phyloP scores from a whole-genome alignment of 2,329 filamentous ascomycete genomes.

The Xenoacremonium recifei region DNA sequence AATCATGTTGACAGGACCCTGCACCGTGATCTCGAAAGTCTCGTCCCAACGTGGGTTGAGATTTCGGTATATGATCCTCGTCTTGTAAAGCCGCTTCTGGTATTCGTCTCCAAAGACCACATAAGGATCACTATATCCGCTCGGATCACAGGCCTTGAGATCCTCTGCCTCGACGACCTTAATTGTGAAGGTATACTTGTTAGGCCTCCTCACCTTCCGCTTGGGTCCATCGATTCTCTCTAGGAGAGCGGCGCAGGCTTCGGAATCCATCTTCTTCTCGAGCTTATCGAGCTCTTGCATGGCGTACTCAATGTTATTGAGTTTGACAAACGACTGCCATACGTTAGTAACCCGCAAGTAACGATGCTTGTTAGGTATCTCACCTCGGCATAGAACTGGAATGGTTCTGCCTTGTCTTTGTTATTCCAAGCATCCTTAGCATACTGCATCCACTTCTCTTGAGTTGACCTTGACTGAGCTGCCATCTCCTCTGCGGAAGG shows the following conservation, averaged over 20 bases:
- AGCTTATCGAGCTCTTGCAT: conserved; percentile 89
- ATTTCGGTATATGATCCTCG: conserved; percentile 83
- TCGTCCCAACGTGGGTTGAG: conserved; percentile 97
- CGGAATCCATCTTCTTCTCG: conserved; percentile 86
- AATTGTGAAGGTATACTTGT: conserved; percentile 96
- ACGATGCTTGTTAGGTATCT: conserved; percentile 26
- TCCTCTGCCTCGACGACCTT: conserved; percentile 98
- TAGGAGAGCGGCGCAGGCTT: conserved; percentile 82
- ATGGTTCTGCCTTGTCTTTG: conserved; percentile 92
- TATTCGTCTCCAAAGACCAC: conserved; percentile 97
- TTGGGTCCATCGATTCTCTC: conserved; percentile 70
- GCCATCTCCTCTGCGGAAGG: conserved; percentile 84
- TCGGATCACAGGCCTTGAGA: conserved; percentile 95
- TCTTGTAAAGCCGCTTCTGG: conserved; percentile 94
- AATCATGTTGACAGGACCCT: conserved; percentile 88
- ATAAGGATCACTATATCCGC: conserved; percentile 92
- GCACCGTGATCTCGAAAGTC: conserved; percentile 91
- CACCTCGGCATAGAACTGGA: conserved; percentile 93
- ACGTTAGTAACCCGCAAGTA: conserved; percentile 28
- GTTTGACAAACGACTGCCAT: conserved; percentile 84
- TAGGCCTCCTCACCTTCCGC: conserved; percentile 63
- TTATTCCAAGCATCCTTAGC: conserved; percentile 91
- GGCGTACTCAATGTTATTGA: conserved; percentile 96
- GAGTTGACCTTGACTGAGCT: conserved; percentile 72
- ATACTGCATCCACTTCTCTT: conserved; percentile 90